phyloP scores from a whole-genome alignment of 768 basidiomycete genomes.

The Daedalea quercina region DNA sequence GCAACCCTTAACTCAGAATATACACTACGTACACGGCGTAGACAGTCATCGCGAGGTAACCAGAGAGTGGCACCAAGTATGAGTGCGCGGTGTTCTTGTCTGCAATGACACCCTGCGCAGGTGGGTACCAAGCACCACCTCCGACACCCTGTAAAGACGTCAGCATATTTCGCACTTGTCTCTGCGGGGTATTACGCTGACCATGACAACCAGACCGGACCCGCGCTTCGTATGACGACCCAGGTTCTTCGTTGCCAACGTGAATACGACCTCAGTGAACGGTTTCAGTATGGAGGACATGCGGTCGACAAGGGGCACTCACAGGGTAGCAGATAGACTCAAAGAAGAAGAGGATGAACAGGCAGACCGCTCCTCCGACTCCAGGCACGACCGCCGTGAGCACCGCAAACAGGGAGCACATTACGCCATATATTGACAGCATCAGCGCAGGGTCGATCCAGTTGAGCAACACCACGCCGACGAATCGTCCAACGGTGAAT shows the following conservation, averaged over 20 bases:
- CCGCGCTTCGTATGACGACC: conserved; percentile 55
- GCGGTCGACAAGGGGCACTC: conserved; percentile 12
- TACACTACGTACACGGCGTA: conserved; percentile 46
- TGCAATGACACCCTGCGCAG: conserved; percentile 51
- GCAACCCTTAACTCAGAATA: not conserved
- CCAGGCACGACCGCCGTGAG: conserved; percentile 45
- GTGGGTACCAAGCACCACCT: conserved; percentile 65
- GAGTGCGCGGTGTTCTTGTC: conserved; percentile 46
- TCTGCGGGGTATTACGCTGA: conserved; percentile 4
- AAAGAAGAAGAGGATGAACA: conserved; percentile 67
- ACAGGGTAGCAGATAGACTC: conserved; percentile 72
- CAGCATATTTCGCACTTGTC: not conserved
- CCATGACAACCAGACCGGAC: conserved; percentile 62
- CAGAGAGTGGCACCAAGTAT: conserved; percentile 54
- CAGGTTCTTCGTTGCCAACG: conserved; percentile 57
- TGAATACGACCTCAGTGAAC: conserved; percentile 45
- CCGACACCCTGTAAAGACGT: conserved; percentile 39
- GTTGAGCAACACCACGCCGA: conserved; percentile 53
- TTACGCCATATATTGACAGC: conserved; percentile 44
- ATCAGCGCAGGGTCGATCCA: conserved; percentile 61
- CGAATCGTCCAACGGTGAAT: conserved; percentile 58
- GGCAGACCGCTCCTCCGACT: conserved; percentile 47
- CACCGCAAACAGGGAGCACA: conserved; percentile 46
- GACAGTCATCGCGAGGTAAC: conserved; percentile 49
- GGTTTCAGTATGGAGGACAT: not conserved